A percentile compares a stretch with the other conserved stretches of the same genome.
Evolutionary conservation across 805 yeast genomes (phyloP).

Genomic region (Ogataea paraovalis): DNA sequence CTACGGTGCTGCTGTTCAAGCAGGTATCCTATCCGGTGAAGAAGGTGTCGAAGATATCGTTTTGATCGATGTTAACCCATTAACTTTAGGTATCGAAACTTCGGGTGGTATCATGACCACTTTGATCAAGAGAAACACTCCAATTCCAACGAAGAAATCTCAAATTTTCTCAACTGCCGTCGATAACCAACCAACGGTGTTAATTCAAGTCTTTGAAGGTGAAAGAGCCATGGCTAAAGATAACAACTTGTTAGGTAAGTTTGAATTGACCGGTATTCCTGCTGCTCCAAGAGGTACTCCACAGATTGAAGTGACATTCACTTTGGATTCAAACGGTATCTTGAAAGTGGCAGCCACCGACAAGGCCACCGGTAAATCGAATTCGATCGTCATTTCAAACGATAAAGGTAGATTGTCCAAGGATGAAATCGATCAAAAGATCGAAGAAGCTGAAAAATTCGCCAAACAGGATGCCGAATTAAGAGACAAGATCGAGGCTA

Average conservation of each 20-base stretch:
- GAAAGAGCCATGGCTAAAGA: conserved; percentile 76
- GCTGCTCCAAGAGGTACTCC: conserved; percentile 77
- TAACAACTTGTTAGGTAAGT: conserved; percentile 72
- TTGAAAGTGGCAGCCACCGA: conserved; percentile 57
- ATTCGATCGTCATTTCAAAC: conserved; percentile 45
- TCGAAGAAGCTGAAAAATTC: conserved; percentile 91
- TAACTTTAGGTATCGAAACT: conserved; percentile 93
- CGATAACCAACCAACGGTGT: conserved; percentile 91
- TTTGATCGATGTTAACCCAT: conserved; percentile 88
- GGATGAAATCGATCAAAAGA: conserved; percentile 97
- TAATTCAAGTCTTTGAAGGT: conserved; percentile 75
- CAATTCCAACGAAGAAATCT: conserved; percentile 92
- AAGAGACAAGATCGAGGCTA: conserved; percentile 81
- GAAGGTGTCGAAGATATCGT: conserved; percentile 89
- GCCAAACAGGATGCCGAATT: conserved; percentile 87
- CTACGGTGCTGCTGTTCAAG: conserved; percentile 99
- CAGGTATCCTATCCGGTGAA: conserved; percentile 95
- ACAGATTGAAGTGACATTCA: conserved; percentile 72
- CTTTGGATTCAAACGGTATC: conserved; percentile 78
- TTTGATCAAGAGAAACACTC: conserved; percentile 89
- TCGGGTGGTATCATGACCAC: conserved; percentile 98
- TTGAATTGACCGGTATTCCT: conserved; percentile 68
- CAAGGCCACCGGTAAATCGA: conserved; percentile 49
- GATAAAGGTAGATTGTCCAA: conserved; percentile 57
- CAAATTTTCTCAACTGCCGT: conserved; percentile 95